Evolutionary conservation across 164 flowering plant genomes (phyloP).

Genomic region (Taxillus chinensis): DNA sequence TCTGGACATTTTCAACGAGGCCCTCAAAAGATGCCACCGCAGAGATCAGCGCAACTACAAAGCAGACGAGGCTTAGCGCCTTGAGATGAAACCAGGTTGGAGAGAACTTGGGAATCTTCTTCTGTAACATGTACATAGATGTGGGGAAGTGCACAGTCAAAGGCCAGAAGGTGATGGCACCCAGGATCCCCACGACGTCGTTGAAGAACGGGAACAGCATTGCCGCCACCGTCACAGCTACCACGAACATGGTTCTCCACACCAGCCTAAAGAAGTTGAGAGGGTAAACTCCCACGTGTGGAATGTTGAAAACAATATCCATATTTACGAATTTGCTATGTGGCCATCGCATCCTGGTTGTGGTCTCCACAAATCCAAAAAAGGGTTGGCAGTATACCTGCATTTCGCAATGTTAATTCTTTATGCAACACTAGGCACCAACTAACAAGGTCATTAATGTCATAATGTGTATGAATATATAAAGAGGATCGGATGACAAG

Average conservation of each 20-base stretch:
- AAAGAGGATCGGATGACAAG: too few species aligned
- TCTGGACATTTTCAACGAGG: constrained; percentile 4
- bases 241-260: constrained; percentile 33
- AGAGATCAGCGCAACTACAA: constrained; percentile 15
- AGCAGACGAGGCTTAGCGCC: constrained; percentile 11
- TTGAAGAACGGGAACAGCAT: constrained; percentile 24
- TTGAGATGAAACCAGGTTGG: constrained; percentile 10
- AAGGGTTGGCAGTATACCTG: constrained; percentile 34
- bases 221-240: constrained; percentile 10
- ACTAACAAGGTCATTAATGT: too few species aligned
- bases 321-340: constrained; percentile 13
- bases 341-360: constrained; percentile 17
- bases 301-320: constrained; percentile 7
- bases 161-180: constrained; percentile 19
- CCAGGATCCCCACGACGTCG: constrained; percentile 15
- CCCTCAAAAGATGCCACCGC: constrained; percentile 18
- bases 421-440: too few species aligned
- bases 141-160: constrained; percentile 16
- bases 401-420: neutral
- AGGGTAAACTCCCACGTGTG: constrained; percentile 5
- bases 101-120: neutral
- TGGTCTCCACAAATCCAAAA: constrained; percentile 19
- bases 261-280: constrained; percentile 18
- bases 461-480: too few species aligned
- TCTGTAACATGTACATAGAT: constrained; percentile 12